Conservation (phyloP, 768 basidiomycete genomes). For the Albatrellus ellisii region DNA sequence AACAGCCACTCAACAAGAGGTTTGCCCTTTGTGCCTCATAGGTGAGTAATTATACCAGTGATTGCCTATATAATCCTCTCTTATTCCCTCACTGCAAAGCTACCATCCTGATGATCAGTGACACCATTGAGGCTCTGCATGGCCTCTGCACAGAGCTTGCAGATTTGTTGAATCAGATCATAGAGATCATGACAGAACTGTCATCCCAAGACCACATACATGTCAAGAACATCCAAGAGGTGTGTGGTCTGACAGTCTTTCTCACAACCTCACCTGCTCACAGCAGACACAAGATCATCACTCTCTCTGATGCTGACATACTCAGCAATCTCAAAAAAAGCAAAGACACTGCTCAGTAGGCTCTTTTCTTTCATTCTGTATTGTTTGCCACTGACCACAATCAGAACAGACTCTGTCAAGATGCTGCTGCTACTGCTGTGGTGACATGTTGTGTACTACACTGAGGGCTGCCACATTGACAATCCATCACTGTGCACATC, state of each 20-base stretch:
- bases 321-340: constrained; percentile 51
- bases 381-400: neutral
- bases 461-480: constrained; percentile 24
- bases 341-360: constrained; percentile 46
- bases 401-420: constrained; percentile 48
- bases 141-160: constrained; percentile 49
- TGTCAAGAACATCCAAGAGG: constrained; percentile 61
- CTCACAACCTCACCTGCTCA: neutral
- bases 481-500: constrained; percentile 30
- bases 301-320: constrained; percentile 38
- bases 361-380: constrained; percentile 1
- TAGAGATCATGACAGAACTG: constrained; percentile 56
- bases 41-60: constrained; percentile 26
- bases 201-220: constrained; percentile 57
- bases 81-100: constrained; percentile 25
- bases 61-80: neutral
- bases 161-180: constrained; percentile 49
- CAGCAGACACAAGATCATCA: constrained; percentile 27
- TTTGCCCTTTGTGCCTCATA: constrained; percentile 41
- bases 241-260: constrained; percentile 13
- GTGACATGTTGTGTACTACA: constrained; percentile 66
- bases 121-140: constrained; percentile 55
- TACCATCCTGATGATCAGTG: constrained; percentile 64
- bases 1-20: constrained; percentile 41
- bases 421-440: constrained; percentile 71